Evolutionary conservation across 495 filamentous ascomycete species (phyloP), one percentile per base, ranked within the genome.

Genomic region (Trichocladium uniseriatum): DNA sequence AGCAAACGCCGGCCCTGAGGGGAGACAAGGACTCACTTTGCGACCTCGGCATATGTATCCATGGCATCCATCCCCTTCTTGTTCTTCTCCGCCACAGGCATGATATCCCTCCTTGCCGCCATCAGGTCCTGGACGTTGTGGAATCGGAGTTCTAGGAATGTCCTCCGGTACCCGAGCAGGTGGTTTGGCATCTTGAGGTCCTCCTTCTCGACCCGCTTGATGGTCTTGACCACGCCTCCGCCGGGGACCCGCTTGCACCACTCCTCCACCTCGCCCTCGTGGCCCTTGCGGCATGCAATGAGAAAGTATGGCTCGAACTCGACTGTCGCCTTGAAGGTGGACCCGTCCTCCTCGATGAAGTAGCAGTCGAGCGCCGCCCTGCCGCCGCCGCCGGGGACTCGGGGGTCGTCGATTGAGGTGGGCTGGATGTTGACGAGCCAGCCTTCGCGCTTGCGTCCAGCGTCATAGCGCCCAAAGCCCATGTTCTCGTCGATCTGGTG

Each of bases 1-100:
- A 69, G 67, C 48, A 38, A 51, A 52, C 20, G 8, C 13, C 22
- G 9, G 21, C 16, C 20, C 19, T 13, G 6, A 29, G 24, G 20
- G 11, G 15, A 28, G 32, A 41, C 5, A 15, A 19, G 36, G 6
- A 76, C 79, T 59, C 67, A 94, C 89, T 81, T 86, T 49, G 86
- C 85, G 58, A 95, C 88, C 74, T 99, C 94, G 47, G 87, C 87
- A 78, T 97, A 99, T 56, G 91, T 88, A 75, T 99, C 92, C 86
- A 97, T 94, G 41, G 89, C 86, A 72, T 83, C 88, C 73, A 94
- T 80, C 53, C 84, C 89, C 63, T 88, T 91, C 73, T 86, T 94
- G 57, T 97, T 99, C 69, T 90, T 94, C 68, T 95, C 90, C 22
- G 90, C 92, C 65, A 99, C 77, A 9, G 92, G 92, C 72, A 89